A percentile compares a stretch with the other conserved stretches of the same genome.
phyloP scores from a whole-genome alignment of 768 basidiomycete genomes.

The Lactifluus subvellereus region DNA sequence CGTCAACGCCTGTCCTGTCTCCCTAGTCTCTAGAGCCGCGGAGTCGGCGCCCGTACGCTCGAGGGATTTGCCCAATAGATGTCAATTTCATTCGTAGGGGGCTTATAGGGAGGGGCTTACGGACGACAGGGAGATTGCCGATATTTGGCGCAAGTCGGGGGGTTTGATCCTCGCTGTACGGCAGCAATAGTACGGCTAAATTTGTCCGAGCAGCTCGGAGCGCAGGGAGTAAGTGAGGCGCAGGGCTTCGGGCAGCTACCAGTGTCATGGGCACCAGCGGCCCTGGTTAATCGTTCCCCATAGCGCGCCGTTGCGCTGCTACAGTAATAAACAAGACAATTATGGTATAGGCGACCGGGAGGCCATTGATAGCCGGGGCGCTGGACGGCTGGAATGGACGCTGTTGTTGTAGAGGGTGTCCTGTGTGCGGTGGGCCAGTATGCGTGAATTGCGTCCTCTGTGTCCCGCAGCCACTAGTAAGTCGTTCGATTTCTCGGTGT shows the following conservation, averaged over 20 bases:
- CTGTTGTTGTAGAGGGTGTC: neutral
- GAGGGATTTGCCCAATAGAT: neutral
- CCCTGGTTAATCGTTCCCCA: neutral
- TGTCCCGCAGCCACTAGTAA: neutral
- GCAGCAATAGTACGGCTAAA: neutral
- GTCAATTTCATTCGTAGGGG: neutral
- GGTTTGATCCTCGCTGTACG: constrained; percentile 11
- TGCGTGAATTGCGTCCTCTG: neutral
- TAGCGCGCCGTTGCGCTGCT: neutral
- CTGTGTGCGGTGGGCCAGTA: neutral
- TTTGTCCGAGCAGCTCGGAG: constrained; percentile 6
- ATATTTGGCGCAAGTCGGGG: neutral
- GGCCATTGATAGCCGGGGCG: neutral
- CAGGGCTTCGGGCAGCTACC: neutral
- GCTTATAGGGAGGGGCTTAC: neutral
- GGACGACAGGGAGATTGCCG: constrained; percentile 1
- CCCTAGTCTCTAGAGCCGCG: constrained; percentile 4
- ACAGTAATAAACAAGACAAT: neutral
- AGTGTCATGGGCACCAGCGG: neutral
- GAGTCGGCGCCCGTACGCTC: neutral
- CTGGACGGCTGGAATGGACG: too few relatives aligned
- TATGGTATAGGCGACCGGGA: neutral
- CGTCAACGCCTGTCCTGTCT: constrained; percentile 7
- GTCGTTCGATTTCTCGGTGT: neutral
- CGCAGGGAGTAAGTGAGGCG: neutral